Base-by-base conservation (phyloP, 1,139 yeast genomes). In the Groenewaldozyma auringiensis region DNA sequence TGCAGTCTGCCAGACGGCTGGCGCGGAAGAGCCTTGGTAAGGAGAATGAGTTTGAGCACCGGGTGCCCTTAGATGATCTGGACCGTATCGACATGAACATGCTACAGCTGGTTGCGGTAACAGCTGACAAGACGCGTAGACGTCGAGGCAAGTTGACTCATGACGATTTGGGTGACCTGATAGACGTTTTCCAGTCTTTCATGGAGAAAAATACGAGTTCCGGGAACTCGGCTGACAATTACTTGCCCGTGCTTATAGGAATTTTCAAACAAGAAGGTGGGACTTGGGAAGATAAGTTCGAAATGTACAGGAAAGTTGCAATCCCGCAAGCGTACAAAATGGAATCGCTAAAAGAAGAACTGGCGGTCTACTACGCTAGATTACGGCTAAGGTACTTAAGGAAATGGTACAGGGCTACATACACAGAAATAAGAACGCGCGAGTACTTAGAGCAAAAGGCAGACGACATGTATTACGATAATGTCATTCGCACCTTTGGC, bases 151-250 rank as follows among this genome's bases (percentile, higher is more conserved):
- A 27, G 8, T 31, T 27, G 17, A 41, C 40, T 20, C 13, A 22
- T 39, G 47, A 35, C 33, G 37, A 39, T 37, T 45, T 57, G 41
- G 50, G 57, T 2, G 55, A 53, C 40, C 48, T 58, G 21, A 56
- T 53, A 42, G 47, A 47, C 33, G 52, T 55, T 4, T 57, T 57
- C 38, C 54, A 56, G 27, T 47, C 53, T 2, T 59, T 56, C 39
- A 51, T 49, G 22, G 45, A 48, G 25, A 47, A 20, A 18, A 35
- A 35, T 18, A 14, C 9, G 6, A 16, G n/a, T 18, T 8, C 16
- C 38, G 36, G 18, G 4, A 18, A n/a, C 22, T 20, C 8, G 4
- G 6, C 16, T 11, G 38, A 16, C 4, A 20, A 20, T 20, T 35
- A 35, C 14, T 21, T 35, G 4, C n/a, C 20, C 16, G 38, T 18